Base-by-base conservation (phyloP, 2,329 filamentous ascomycete genomes). In the Colletotrichum higginsianum region DNA sequence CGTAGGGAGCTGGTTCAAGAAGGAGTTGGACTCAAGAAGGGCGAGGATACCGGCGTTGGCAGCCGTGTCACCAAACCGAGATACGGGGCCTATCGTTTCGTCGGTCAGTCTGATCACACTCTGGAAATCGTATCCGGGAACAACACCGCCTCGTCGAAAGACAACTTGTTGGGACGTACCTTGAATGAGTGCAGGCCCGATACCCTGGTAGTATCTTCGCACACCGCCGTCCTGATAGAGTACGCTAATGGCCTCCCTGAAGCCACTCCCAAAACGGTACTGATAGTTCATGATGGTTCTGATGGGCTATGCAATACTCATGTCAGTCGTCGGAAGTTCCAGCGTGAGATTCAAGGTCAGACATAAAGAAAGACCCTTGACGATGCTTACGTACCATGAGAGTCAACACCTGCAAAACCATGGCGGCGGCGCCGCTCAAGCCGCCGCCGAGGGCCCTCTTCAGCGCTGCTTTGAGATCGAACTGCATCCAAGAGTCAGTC, bases 251-350 rank as follows among this genome's bases (percentile, higher is more conserved):
- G 85, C 84, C 0, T 74, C 61, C 3, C 79, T 80, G 66, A 86
- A 86, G 0, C 82, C 79, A 0, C 80, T 81, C 1, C 85, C 85
- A 49, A 82, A 84, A 2, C 85, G 84, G 64, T 86, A 86, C 71
- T 86, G 85, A 55, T 86, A 86, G 76, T 86, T 86, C 85, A 86
- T 86, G 15, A 86, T 84, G 0, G 85, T 86, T 6, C 85, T 81
- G 4, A 86, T 77, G 4, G 85, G 85, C 84, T 86, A 57, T 4
- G 2, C 1, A 35, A 13, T 5, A 12, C 7, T 9, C 12, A 3
- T 16, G 30, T 58, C 21, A 64, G 47, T 35, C 5, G 11, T 11
- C 6, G 15, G 8, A 5, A 13, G 5, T n/a, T 4, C 15, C 11
- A 16, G 5, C 6, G 2, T 7, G 35, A 12, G 13, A 6, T 7